Evolutionary conservation across 1,284 basidiomycete species (phyloP).

Genomic region (Puccinia coronata): DNA sequence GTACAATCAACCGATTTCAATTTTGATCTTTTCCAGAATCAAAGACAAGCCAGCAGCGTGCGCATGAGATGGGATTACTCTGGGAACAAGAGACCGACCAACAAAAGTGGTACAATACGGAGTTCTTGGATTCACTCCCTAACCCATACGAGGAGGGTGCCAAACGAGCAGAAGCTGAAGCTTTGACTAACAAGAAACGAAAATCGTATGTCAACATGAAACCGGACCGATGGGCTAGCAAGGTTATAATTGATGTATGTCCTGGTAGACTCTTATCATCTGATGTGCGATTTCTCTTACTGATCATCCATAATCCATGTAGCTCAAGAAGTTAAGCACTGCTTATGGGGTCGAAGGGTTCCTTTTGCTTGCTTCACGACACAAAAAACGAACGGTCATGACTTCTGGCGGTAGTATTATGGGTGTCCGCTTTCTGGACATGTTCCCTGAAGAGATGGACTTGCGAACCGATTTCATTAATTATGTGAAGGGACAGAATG

Average conservation of each 20-base stretch:
- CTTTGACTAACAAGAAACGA: too few species aligned
- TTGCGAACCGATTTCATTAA: background rate
- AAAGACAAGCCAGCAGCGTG: background rate
- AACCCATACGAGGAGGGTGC: background rate
- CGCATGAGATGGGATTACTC: background rate
- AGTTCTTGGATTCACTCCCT: too few species aligned
- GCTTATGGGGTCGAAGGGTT: background rate
- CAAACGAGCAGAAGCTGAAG: background rate
- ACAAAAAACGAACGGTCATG: background rate
- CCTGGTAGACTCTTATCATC: background rate
- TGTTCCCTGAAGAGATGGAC: too few species aligned
- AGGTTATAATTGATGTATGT: background rate
- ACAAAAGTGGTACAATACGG: background rate
- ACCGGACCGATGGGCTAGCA: background rate
- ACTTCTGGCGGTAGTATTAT: background rate
- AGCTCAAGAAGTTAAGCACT: background rate
- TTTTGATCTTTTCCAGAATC: background rate
- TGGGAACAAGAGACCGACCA: background rate
- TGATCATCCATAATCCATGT: background rate
- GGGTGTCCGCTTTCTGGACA: background rate
- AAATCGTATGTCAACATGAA: slow-evolving; percentile 5
- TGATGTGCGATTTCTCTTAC: background rate
- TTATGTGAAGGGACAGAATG: too few species aligned
- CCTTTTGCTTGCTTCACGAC: background rate
- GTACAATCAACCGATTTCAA: background rate